Percentiles rank a stretch among this genome's conserved stretches.
phyloP scores from a whole-genome alignment of 306 rosid species.

The Mucuna pruriens region DNA sequence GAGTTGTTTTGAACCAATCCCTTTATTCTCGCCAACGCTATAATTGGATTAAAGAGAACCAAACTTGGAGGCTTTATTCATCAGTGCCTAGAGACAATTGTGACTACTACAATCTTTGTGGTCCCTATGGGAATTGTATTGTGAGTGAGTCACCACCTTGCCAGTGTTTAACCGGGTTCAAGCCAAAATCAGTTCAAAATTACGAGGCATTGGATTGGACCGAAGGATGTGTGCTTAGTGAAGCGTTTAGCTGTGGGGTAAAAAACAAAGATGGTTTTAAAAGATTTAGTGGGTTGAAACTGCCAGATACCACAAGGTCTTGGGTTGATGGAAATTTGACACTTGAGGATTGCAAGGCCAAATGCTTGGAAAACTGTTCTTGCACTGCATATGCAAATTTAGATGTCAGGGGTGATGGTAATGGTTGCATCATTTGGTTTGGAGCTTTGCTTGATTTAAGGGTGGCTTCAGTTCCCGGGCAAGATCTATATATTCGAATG shows the following conservation, averaged over 20 bases:
- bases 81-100: conserved; percentile 35
- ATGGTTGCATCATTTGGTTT: conserved; percentile 51
- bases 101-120: conserved; percentile 42
- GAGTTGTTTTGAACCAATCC: conserved; percentile 44
- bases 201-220: conserved; percentile 36
- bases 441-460: conserved; percentile 47
- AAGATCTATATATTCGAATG: conserved; percentile 43
- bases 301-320: conserved; percentile 45
- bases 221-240: conserved; percentile 40
- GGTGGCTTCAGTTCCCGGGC: conserved; percentile 12
- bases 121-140: conserved; percentile 43
- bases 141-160: conserved; percentile 21
- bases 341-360: conserved; percentile 33
- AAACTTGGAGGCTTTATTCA: conserved; percentile 39
- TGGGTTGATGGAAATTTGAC: conserved; percentile 35
- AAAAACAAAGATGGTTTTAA: conserved; percentile 42
- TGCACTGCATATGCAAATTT: conserved; percentile 52
- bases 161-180: conserved; percentile 47
- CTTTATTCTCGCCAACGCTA: conserved; percentile 8
- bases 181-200: conserved; percentile 27
- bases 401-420: conserved; percentile 30
- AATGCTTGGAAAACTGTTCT: conserved; percentile 49
- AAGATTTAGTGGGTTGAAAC: conserved; percentile 33
- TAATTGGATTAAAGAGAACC: neutral
- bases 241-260: conserved; percentile 38